Percentiles rank a stretch among this genome's conserved stretches.
These are phyloP conservation scores for Trypanosoma mega DNA, from an alignment of 208 protist species.

Conservation along the genomic window DNA sequence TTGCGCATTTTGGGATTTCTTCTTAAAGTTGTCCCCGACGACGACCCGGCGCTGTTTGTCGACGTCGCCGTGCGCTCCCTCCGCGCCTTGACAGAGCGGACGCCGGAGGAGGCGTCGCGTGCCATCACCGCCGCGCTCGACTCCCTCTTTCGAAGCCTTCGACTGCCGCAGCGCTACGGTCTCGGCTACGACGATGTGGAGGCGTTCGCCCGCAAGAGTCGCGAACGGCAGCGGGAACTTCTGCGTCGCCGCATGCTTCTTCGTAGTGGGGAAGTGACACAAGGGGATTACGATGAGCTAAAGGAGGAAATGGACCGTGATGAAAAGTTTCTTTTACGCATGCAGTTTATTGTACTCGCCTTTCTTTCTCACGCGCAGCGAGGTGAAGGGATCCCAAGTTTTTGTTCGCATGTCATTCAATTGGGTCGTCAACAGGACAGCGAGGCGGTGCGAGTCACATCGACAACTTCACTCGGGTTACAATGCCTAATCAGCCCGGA, in stretches of 20 bases:
- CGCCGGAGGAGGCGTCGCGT: slow-evolving; percentile 75
- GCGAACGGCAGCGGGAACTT: slow-evolving; percentile 82
- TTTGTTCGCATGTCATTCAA: slow-evolving; percentile 87
- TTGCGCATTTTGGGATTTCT: slow-evolving; percentile 77
- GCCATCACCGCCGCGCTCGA: slow-evolving; percentile 77
- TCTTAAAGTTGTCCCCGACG: slow-evolving; percentile 85
- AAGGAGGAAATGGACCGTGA: slow-evolving; percentile 84
- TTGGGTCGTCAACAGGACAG: slow-evolving; percentile 78
- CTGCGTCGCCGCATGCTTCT: slow-evolving; percentile 52
- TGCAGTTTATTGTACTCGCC: slow-evolving; percentile 86
- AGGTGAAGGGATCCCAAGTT: slow-evolving; percentile 66
- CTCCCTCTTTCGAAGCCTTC: slow-evolving; percentile 80
- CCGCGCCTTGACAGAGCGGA: slow-evolving; percentile 67
- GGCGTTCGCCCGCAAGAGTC: slow-evolving; percentile 80
- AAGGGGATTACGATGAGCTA: slow-evolving; percentile 64
- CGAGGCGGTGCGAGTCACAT: slow-evolving; percentile 67
- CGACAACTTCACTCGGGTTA: slow-evolving; percentile 76
- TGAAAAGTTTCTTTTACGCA: slow-evolving; percentile 88
- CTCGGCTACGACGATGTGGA: slow-evolving; percentile 89
- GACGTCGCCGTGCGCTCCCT: slow-evolving; percentile 75
- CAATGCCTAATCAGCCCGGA: slow-evolving; percentile 87
- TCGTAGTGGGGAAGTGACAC: slow-evolving; percentile 38
- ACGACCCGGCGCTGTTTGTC: slow-evolving; percentile 86
- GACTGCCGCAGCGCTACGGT: slow-evolving; percentile 69
- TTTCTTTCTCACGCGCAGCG: slow-evolving; percentile 83